Percentiles rank a stretch among this genome's conserved stretches.
Conservation (phyloP, 495 filamentous ascomycete species). For the Aspergillus asperescens region DNA sequence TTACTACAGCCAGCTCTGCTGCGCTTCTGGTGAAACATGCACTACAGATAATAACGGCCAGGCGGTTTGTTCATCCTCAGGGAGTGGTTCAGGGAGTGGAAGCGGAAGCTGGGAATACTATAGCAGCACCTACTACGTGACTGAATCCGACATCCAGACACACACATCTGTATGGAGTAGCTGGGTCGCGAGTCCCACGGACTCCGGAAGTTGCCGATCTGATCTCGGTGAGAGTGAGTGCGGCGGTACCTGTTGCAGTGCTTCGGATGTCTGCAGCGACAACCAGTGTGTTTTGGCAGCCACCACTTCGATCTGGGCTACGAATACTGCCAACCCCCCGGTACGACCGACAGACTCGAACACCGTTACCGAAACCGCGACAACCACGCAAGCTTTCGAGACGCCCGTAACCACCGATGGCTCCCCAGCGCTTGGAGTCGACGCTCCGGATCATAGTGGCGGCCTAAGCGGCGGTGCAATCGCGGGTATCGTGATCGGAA, state of each 20-base stretch:
- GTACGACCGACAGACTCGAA: constrained; percentile 65
- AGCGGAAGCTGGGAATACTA: constrained; percentile 46
- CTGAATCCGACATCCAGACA: constrained; percentile 61
- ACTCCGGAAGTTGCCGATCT: constrained; percentile 44
- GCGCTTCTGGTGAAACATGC: constrained; percentile 54
- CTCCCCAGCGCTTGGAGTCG: constrained; percentile 41
- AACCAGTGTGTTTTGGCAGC: constrained; percentile 33
- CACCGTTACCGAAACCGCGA: constrained; percentile 52
- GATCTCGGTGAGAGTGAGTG: constrained; percentile 61
- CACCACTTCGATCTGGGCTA: constrained; percentile 36
- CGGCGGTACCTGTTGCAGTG: constrained; percentile 69
- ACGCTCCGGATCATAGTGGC: constrained; percentile 36
- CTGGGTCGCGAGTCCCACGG: constrained; percentile 29
- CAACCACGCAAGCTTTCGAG: constrained; percentile 55
- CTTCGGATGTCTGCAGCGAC: constrained; percentile 59
- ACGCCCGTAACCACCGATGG: constrained; percentile 52
- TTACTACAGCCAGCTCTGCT: constrained; percentile 62
- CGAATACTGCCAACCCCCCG: constrained; percentile 47
- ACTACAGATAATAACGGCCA: constrained; percentile 52
- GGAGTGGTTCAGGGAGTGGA: constrained; percentile 17
- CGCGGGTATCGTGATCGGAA: constrained; percentile 90
- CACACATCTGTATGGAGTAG: constrained; percentile 64
- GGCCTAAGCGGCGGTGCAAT: constrained; percentile 79
- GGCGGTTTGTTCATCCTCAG: constrained; percentile 44
- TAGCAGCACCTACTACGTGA: constrained; percentile 60